phyloP scores from a whole-genome alignment of 2,329 filamentous ascomycete species.

The Gremmenia infestans region DNA sequence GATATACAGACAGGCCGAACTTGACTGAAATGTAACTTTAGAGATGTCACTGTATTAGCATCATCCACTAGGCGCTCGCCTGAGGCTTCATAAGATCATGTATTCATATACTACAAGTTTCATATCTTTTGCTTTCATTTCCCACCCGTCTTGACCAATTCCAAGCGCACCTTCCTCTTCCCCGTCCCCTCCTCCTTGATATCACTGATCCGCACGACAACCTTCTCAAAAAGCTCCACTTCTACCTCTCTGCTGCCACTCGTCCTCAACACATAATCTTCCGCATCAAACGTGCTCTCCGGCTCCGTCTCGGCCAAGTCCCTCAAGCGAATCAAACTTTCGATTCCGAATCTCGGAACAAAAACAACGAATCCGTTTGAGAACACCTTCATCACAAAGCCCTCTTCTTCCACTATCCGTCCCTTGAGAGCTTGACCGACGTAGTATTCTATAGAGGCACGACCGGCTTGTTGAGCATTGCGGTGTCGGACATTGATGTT shows the following conservation, averaged over 20 bases:
- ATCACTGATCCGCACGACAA: constrained; percentile 82
- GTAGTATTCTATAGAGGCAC: constrained; percentile 95
- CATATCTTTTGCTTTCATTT: too few species aligned
- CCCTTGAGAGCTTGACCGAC: constrained; percentile 93
- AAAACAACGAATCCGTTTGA: constrained; percentile 97
- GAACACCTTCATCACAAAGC: constrained; percentile 95
- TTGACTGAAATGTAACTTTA: too few species aligned
- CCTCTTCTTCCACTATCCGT: constrained; percentile 72
- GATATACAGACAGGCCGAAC: neutral
- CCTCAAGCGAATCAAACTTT: constrained; percentile 79
- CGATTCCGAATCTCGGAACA: constrained; percentile 91
- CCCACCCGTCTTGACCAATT: constrained; percentile 43
- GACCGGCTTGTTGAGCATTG: constrained; percentile 92
- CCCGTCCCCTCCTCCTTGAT: constrained; percentile 94
- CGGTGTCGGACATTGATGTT: constrained; percentile 98
- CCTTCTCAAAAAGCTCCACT: constrained; percentile 88
- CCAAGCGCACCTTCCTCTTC: constrained; percentile 84
- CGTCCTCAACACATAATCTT: constrained; percentile 71
- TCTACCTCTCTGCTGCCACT: constrained; percentile 49
- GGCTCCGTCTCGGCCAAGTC: constrained; percentile 77
- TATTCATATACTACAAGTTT: too few species aligned
- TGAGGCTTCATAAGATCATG: too few species aligned
- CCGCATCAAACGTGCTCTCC: constrained; percentile 76
- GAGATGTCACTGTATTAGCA: too few species aligned
- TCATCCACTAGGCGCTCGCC: too few species aligned